These are phyloP conservation scores for Hippophae gyantsensis DNA, from an alignment of 306 rosid species.

Conservation along the genomic window DNA sequence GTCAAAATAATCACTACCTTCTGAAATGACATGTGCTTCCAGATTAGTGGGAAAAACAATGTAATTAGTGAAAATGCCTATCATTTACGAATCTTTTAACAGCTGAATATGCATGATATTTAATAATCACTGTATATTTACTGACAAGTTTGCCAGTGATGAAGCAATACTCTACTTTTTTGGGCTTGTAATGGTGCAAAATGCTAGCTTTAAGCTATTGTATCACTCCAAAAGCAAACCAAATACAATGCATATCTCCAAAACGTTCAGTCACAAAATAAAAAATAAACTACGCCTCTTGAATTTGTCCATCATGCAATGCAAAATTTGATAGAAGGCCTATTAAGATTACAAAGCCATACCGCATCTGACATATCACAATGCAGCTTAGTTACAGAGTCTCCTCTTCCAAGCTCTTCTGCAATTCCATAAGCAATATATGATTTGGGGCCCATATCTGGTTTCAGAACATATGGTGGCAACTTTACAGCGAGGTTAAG, in stretches of 20 bases:
- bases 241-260: too few species aligned
- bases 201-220: too few species aligned
- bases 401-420: conserved; percentile 88
- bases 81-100: neutral
- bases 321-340: too few species aligned
- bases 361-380: conserved; percentile 94
- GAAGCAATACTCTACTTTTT: too few species aligned
- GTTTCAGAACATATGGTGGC: conserved; percentile 61
- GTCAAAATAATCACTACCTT: neutral
- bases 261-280: too few species aligned
- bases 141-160: too few species aligned
- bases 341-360: conserved; percentile 17
- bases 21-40: neutral
- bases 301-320: too few species aligned
- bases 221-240: too few species aligned
- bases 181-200: too few species aligned
- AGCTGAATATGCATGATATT: neutral
- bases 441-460: conserved; percentile 92
- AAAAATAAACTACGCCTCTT: too few species aligned
- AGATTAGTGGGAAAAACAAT: neutral
- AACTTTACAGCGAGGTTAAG: conserved; percentile 80
- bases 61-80: neutral
- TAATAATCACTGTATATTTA: too few species aligned
- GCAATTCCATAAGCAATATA: conserved; percentile 68
- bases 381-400: conserved; percentile 85